Percentiles rank a stretch among this genome's conserved stretches.
phyloP scores from a whole-genome alignment of 805 yeast species.

The Ogataea paraovalis region DNA sequence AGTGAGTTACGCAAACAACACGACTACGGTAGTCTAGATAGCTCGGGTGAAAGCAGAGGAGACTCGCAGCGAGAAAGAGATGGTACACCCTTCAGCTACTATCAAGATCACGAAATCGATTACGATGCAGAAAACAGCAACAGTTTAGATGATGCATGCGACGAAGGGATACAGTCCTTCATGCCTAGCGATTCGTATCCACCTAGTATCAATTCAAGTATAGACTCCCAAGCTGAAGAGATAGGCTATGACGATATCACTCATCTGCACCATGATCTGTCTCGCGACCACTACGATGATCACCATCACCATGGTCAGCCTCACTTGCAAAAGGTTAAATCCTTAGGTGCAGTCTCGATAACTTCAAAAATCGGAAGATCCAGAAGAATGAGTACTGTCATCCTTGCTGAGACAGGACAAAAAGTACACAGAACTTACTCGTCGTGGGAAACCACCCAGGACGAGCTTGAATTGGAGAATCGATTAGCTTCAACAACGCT shows the following conservation, averaged over 20 bases:
- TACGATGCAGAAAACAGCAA: background rate
- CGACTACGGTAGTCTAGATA: background rate
- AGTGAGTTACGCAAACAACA: background rate
- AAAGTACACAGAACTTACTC: conserved; percentile 28
- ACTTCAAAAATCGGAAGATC: conserved; percentile 8
- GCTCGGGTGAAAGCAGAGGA: background rate
- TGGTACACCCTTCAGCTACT: background rate
- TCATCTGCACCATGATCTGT: background rate
- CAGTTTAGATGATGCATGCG: background rate
- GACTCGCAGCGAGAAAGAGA: background rate
- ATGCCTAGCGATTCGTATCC: background rate
- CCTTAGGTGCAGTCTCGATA: conserved; percentile 7
- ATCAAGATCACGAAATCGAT: background rate
- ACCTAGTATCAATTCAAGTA: background rate
- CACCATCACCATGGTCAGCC: background rate
- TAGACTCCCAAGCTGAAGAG: background rate
- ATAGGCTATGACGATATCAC: background rate
- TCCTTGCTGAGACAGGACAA: conserved; percentile 43
- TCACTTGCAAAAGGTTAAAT: conserved; percentile 11
- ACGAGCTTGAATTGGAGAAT: conserved; percentile 17
- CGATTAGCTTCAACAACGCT: background rate
- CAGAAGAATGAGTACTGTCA: conserved; percentile 34
- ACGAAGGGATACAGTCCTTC: background rate
- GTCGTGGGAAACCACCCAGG: conserved; percentile 26
- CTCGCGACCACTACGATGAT: background rate